Base-by-base conservation (phyloP, 192 early-diverging fungal species). In the Backusella macrospora region DNA sequence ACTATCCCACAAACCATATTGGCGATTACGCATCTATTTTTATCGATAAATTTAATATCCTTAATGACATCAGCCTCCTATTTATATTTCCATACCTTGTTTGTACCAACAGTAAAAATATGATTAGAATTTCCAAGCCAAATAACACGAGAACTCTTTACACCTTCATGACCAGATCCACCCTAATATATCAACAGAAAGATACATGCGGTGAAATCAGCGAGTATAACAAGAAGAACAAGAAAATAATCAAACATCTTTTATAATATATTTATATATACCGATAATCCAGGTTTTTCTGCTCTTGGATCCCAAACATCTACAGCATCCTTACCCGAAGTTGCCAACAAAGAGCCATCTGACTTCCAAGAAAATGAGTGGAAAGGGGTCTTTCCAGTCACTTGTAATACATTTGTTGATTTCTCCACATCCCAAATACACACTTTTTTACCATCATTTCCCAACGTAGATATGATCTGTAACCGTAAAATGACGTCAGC, bases 1-100 rank as follows among this genome's bases (percentile, higher is more conserved):
- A 3, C 85, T 77, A 73, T 94, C 94, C 94, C 94, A 97, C 16
- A 97, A 44, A 16, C 89, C 89, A 9, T 85, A 85, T 77, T 95
- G 91, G 38, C 87, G 77, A 63, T 88, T 86, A 21, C 90, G 86
- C 78, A 86, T 85, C 75, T 80, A 59, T 49, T 49, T 18, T 52
- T 15, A 18, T 15, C 15, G 5, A 55, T 18, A 55, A 69, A 45
- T 40, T 23, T 16, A 40, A 45, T 4, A 44, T 44, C 45, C 40
- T 78, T 18, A 29, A 45, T 21, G 6, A 18, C 43, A 48, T 15
- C 2, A 29, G 52, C 14, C 40, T 45, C 8, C 5, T 21, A 12
- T 37, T 8, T 16, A 45, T 29, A 13, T 42, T 0, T 4, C 0
- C 37, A 38, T 77, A 79, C 83, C 75, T 85, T 90, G 70, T 88